Base-by-base conservation (phyloP, 352 stramenopile species). In the Achlya hypogyna region DNA sequence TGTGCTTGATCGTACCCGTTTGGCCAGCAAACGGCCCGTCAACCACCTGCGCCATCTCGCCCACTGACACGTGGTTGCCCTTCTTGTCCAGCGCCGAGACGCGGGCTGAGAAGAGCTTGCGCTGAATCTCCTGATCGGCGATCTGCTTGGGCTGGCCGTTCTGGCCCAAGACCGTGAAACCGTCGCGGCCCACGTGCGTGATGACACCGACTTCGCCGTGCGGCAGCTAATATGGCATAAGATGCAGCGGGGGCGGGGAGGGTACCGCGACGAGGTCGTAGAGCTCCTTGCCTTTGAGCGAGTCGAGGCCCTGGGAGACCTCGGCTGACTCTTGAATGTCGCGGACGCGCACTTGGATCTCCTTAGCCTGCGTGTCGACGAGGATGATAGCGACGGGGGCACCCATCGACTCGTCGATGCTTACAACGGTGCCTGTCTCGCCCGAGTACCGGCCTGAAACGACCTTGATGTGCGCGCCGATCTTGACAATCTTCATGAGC, bases 381-480 rank as follows among this genome's bases (percentile, higher is more conserved):
- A 96, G 72, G 12, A 96, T 87, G 54, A 96, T 94, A 27, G 87
- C 88, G 18, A 95, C 86, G 4, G 84, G 82, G 22, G 86, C 83
- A 22, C 86, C 84, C 52, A 92, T 82, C 16, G 77, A 85, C 25
- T 95, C 86, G 49, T 95, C 86, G 20, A 96, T 82, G 34, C 86
- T 86, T 22, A 96, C 88, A 56, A 96, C 87, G 6, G 86, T 96
- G 53, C 88, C 88, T 1, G 88, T 96, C 70, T 96, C 88, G 23
- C 88, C 88, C 5, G 86, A 94, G 73, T 96, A 96, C 40, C 86
- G 82, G 4, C 88, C 88, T 29, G 85, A 95, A 2, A 96, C 79
- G 23, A 96, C 88, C 74, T 96, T 96, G 70, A 96, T 94, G 65
- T 96, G 87, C 67, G 95, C 88, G 43, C 88, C 88, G n/a, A 95